Evolutionary conservation across 2,329 filamentous ascomycete genomes (phyloP).

Genomic region (Verticillium alfalfae): DNA sequence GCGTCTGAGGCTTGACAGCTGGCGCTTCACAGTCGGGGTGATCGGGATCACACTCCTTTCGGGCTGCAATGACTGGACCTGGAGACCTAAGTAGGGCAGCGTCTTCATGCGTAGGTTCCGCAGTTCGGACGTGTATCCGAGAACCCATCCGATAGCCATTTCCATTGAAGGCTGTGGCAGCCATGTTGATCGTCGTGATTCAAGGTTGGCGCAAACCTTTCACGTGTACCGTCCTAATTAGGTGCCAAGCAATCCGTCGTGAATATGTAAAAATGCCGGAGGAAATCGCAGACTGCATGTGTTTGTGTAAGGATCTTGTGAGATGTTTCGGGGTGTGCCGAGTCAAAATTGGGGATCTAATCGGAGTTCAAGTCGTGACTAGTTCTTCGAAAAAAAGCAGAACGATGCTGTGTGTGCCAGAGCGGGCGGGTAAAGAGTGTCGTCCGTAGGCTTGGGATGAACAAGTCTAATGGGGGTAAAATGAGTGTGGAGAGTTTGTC

Average conservation of each 20-base stretch:
- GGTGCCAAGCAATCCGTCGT: background rate
- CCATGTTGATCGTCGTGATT: constrained; percentile 3
- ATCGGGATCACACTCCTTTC: constrained; percentile 10
- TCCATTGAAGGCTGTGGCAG: constrained; percentile 8
- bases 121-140: constrained; percentile 16
- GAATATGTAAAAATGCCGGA: background rate
- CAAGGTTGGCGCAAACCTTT: background rate
- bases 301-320: background rate
- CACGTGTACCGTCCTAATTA: background rate
- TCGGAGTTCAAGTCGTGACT: background rate
- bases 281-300: background rate
- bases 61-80: constrained; percentile 12
- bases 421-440: constrained; percentile 8
- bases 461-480: constrained; percentile 12
- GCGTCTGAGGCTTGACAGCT: constrained; percentile 46
- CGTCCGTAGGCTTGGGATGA: background rate
- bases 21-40: constrained; percentile 52
- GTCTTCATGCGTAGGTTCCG: constrained; percentile 4
- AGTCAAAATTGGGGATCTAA: background rate
- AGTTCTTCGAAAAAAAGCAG: background rate
- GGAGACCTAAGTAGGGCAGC: background rate
- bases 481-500: constrained; percentile 23
- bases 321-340: background rate
- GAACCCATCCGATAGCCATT: constrained; percentile 18
- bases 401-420: background rate